phyloP scores from a whole-genome alignment of 495 filamentous ascomycete species.

The Barbatosphaeria neglecta region DNA sequence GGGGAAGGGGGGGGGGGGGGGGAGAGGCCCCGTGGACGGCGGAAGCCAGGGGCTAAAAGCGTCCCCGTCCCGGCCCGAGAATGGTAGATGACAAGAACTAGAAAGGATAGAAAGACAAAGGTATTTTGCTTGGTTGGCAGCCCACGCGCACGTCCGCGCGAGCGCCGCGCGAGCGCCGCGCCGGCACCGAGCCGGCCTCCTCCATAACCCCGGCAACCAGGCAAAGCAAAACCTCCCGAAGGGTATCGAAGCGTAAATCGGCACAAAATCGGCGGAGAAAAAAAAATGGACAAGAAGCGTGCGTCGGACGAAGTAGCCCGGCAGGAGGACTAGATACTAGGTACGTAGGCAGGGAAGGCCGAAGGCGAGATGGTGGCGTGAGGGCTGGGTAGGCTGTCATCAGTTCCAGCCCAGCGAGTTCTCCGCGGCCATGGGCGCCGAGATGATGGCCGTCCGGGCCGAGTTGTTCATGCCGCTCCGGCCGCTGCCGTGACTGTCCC shows the following conservation, averaged over 20 bases:
- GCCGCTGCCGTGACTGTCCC: slow-evolving; percentile 39
- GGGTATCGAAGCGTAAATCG: slow-evolving; percentile 40
- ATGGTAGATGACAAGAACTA: slow-evolving; percentile 23
- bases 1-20: too few relatives aligned
- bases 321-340: too few relatives aligned
- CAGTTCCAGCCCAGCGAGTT: slow-evolving; percentile 98
- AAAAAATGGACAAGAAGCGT: not conserved
- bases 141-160: too few relatives aligned
- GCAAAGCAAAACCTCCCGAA: slow-evolving; percentile 16
- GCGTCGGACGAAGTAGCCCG: too few relatives aligned
- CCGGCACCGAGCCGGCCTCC: too few relatives aligned
- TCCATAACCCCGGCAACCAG: too few relatives aligned
- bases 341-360: too few relatives aligned
- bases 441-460: slow-evolving; percentile 58
- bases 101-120: slow-evolving; percentile 10
- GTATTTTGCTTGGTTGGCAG: too few relatives aligned
- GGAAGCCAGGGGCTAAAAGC: slow-evolving; percentile 10
- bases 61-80: slow-evolving; percentile 10
- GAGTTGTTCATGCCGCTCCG: slow-evolving; percentile 63
- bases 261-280: slow-evolving; percentile 5
- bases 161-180: too few relatives aligned
- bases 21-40: too few relatives aligned
- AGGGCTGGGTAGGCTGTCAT: slow-evolving; percentile 22
- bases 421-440: slow-evolving; percentile 84
- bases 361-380: slow-evolving; percentile 17